These are phyloP conservation scores for Brettanomyces nanus DNA, from an alignment of 805 yeast species.

Conservation along the genomic window DNA sequence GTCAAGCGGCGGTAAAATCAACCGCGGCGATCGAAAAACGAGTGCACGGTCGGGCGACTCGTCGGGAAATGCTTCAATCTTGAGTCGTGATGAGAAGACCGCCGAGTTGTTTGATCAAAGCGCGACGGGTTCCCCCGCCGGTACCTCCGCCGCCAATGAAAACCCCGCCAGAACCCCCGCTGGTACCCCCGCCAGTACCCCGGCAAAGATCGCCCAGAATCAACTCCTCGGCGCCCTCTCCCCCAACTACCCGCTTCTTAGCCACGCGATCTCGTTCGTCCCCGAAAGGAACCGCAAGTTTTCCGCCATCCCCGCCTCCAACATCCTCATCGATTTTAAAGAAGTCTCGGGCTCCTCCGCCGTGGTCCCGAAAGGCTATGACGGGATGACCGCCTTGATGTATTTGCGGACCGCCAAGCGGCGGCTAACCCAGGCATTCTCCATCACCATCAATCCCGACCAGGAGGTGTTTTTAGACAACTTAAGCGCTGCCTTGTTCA, in stretches of 20 bases:
- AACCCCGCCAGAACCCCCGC: neutral
- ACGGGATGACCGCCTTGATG: slow-evolving; percentile 65
- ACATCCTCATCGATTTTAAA: slow-evolving; percentile 70
- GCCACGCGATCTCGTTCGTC: slow-evolving; percentile 26
- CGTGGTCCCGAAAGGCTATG: slow-evolving; percentile 56
- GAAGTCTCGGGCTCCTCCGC: slow-evolving; percentile 53
- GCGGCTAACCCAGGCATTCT: slow-evolving; percentile 73
- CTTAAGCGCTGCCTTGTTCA: slow-evolving; percentile 71
- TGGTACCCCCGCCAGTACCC: slow-evolving; percentile 27
- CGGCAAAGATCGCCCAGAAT: slow-evolving; percentile 55
- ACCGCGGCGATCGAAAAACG: slow-evolving; percentile 20
- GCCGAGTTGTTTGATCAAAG: slow-evolving; percentile 43
- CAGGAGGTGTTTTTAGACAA: slow-evolving; percentile 55
- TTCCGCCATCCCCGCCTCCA: slow-evolving; percentile 46
- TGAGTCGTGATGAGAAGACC: slow-evolving; percentile 52
- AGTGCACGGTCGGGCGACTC: slow-evolving; percentile 4
- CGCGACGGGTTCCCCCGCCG: neutral
- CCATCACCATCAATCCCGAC: slow-evolving; percentile 53
- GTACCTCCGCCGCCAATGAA: neutral
- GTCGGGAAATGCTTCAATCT: slow-evolving; percentile 55
- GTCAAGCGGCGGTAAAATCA: slow-evolving; percentile 29
- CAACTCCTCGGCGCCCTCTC: slow-evolving; percentile 67
- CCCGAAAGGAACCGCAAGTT: slow-evolving; percentile 42
- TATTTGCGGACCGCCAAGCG: slow-evolving; percentile 56
- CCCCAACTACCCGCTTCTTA: slow-evolving; percentile 55